A percentile compares a stretch with the other conserved stretches of the same genome.
Evolutionary conservation across 371 early-diverging fungal species (phyloP).

Genomic region (Chytridium lagenaria): DNA sequence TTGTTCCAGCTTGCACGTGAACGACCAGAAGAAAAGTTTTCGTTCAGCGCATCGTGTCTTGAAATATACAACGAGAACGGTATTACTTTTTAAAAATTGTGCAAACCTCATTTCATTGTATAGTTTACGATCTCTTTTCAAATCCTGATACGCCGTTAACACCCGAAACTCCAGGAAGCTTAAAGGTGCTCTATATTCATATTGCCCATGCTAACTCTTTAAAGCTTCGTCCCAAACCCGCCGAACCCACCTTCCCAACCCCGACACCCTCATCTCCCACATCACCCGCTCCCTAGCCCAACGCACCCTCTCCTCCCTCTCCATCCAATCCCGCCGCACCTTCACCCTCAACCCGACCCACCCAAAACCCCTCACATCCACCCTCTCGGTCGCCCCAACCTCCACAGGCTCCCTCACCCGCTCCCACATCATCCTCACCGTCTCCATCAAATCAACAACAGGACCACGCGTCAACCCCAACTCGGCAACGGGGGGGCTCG

Average conservation of each 20-base stretch:
- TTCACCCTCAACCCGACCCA: slow-evolving; percentile 6
- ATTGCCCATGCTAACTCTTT: background rate
- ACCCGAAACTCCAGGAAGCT: background rate
- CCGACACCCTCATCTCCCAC: slow-evolving; percentile 18
- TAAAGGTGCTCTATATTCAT: background rate
- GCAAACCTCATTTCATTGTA: background rate
- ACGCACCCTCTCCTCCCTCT: slow-evolving; percentile 1
- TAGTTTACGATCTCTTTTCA: slow-evolving; percentile 10
- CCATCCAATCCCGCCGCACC: slow-evolving; percentile 2
- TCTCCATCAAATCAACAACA: background rate
- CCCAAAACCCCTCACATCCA: background rate
- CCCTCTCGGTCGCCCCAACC: background rate
- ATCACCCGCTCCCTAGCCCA: slow-evolving; percentile 14
- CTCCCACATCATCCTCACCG: slow-evolving; percentile 16
- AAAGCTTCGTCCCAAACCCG: slow-evolving; percentile 3
- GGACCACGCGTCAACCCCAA: background rate
- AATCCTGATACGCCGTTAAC: slow-evolving; percentile 2
- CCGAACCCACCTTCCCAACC: background rate
- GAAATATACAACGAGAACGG: slow-evolving; percentile 23
- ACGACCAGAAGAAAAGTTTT: background rate
- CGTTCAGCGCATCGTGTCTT: slow-evolving; percentile 1
- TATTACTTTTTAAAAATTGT: background rate
- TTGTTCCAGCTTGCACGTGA: slow-evolving; percentile 4
- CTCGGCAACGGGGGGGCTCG: background rate
- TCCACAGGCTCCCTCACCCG: background rate